Conservation (phyloP, 2,329 filamentous ascomycete genomes). For the Neospermospora avenae region DNA sequence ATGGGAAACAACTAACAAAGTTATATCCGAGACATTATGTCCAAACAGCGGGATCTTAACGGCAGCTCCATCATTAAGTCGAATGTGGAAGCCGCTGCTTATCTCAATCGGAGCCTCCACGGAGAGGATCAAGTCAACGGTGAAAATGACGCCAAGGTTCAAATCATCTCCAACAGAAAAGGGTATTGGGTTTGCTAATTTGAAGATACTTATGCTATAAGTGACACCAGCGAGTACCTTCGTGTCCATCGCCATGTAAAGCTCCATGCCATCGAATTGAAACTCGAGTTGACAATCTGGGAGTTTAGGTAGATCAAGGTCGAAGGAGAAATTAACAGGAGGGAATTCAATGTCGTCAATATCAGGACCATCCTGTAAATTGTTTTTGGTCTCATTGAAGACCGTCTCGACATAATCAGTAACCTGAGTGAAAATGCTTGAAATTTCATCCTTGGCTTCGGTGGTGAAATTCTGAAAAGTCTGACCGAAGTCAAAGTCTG, state of each 20-base stretch:
- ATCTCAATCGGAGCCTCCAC: conserved; percentile 47
- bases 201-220: conserved; percentile 49
- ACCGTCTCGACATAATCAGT: conserved; percentile 23
- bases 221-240: conserved; percentile 41
- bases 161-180: conserved; percentile 40
- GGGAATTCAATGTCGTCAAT: conserved; percentile 35
- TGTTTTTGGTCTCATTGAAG: background rate
- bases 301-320: conserved; percentile 43
- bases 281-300: conserved; percentile 44
- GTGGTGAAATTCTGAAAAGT: conserved; percentile 36
- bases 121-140: conserved; percentile 50
- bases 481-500: conserved; percentile 40
- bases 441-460: conserved; percentile 35
- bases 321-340: conserved; percentile 41
- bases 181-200: conserved; percentile 44
- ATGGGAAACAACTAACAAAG: conserved; percentile 42
- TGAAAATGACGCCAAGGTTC: conserved; percentile 46
- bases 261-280: conserved; percentile 48
- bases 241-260: conserved; percentile 49
- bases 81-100: conserved; percentile 52
- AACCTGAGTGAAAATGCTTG: conserved; percentile 36
- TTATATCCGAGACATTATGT: conserved; percentile 45
- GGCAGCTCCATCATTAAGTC: conserved; percentile 47
- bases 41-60: conserved; percentile 50
- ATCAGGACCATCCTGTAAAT: conserved; percentile 31